Conservation (phyloP, 2,329 filamentous ascomycete genomes). For the Diaporthe sp. region DNA sequence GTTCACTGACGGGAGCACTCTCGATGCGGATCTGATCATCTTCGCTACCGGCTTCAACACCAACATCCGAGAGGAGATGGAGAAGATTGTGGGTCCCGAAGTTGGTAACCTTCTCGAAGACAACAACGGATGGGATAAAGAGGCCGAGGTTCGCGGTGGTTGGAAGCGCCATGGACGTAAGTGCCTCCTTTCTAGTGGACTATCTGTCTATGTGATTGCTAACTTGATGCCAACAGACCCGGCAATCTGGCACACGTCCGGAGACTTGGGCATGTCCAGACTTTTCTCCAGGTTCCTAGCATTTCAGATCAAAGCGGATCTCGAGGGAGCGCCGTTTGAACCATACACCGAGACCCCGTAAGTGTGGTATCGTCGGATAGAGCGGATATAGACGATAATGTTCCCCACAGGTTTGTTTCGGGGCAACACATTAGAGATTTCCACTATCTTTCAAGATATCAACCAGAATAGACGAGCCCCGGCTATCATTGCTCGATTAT, state of each 20-base stretch:
- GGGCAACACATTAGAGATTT: not conserved
- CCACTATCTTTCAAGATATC: not conserved
- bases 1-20: constrained; percentile 62
- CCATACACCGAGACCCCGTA: not conserved
- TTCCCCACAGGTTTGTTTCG: not conserved
- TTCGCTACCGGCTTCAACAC: constrained; percentile 62
- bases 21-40: constrained; percentile 70
- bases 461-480: not conserved
- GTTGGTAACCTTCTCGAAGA: not conserved
- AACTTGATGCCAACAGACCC: not conserved
- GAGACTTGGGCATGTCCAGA: not conserved
- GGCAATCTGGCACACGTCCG: not conserved
- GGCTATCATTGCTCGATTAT: not conserved
- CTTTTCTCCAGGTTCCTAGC: not conserved
- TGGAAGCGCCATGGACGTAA: constrained; percentile 4
- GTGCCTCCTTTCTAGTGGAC: not conserved
- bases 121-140: not conserved
- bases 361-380: not conserved
- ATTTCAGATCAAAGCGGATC: constrained; percentile 8
- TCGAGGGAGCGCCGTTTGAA: not conserved
- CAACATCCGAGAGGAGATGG: constrained; percentile 5
- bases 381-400: not conserved
- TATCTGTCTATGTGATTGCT: too few species aligned
- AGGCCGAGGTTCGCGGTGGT: constrained; percentile 2
- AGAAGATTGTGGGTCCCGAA: not conserved